These are phyloP conservation scores for Mallotus nudiflorus DNA, from an alignment of 345 rosid genomes.

Conservation along the genomic window DNA sequence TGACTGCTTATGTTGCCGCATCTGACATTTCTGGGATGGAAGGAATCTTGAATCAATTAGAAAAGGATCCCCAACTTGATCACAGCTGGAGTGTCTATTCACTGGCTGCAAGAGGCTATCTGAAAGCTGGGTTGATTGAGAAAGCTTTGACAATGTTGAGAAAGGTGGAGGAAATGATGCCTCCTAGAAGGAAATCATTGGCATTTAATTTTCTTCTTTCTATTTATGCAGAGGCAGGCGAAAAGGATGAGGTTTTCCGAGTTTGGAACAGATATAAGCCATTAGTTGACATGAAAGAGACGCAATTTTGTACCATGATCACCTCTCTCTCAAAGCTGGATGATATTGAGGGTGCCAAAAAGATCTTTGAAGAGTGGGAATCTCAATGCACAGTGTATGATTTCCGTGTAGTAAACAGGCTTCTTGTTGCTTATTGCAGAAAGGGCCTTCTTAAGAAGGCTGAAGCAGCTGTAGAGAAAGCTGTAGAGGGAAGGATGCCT, in stretches of 20 bases:
- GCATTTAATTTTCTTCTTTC: conserved; percentile 20
- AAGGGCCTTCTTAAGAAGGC: conserved; percentile 31
- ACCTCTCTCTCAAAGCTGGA: conserved; percentile 22
- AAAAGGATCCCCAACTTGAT: neutral
- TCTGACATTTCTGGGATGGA: conserved; percentile 28
- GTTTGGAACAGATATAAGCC: conserved; percentile 31
- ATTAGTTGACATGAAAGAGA: neutral
- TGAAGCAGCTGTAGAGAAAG: conserved; percentile 25
- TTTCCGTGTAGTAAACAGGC: conserved; percentile 22
- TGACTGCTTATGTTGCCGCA: conserved; percentile 19
- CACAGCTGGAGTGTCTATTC: conserved; percentile 24
- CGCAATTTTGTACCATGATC: conserved; percentile 17
- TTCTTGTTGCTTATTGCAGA: conserved; percentile 27
- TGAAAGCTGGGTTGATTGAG: conserved; percentile 23
- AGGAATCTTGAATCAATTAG: conserved; percentile 15
- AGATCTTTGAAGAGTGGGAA: conserved; percentile 31
- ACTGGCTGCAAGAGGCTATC: conserved; percentile 28
- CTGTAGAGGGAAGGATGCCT: conserved; percentile 13
- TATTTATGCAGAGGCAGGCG: conserved; percentile 19
- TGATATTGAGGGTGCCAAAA: conserved; percentile 41
- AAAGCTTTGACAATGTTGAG: conserved; percentile 24
- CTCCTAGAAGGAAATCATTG: neutral
- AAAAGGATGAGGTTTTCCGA: conserved; percentile 30
- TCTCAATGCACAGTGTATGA: conserved; percentile 19
- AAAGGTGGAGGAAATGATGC: conserved; percentile 26